phyloP scores from a whole-genome alignment of 2,329 filamentous ascomycete genomes.

The Rachicladosporium sp. region DNA sequence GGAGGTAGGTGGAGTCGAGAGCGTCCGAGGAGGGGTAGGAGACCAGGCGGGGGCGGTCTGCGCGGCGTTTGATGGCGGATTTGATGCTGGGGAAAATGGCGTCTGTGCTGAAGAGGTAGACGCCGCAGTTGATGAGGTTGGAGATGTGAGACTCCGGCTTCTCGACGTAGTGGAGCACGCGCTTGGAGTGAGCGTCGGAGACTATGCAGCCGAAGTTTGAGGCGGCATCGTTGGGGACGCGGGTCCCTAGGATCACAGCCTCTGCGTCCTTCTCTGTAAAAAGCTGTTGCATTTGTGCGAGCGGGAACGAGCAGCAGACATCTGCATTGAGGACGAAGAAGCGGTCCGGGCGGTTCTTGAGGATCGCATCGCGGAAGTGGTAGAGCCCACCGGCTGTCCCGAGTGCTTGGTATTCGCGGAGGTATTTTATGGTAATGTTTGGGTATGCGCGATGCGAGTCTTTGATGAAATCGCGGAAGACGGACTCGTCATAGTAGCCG shows the following conservation, averaged over 20 bases:
- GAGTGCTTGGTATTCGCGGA: slow-evolving; percentile 92
- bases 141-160: slow-evolving; percentile 96
- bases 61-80: slow-evolving; percentile 87
- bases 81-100: slow-evolving; percentile 94
- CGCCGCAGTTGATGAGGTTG: slow-evolving; percentile 97
- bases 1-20: slow-evolving; percentile 54
- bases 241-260: slow-evolving; percentile 87
- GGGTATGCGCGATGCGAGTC: slow-evolving; percentile 75
- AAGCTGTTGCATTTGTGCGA: slow-evolving; percentile 87
- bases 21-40: slow-evolving; percentile 94
- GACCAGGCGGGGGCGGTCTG: slow-evolving; percentile 76
- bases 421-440: slow-evolving; percentile 80
- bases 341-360: slow-evolving; percentile 87
- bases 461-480: slow-evolving; percentile 98
- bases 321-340: slow-evolving; percentile 97
- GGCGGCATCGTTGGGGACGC: slow-evolving; percentile 80
- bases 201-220: slow-evolving; percentile 98
- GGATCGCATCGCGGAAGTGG: slow-evolving; percentile 97
- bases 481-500: slow-evolving; percentile 94
- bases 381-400: slow-evolving; percentile 94
- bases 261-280: slow-evolving; percentile 93
- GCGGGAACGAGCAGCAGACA: slow-evolving; percentile 95
- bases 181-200: slow-evolving; percentile 81
- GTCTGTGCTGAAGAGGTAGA: slow-evolving; percentile 93
- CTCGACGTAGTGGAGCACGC: slow-evolving; percentile 97